Conservation (phyloP, 176 grass and related monocot species). For the Zoysia pacifica region DNA sequence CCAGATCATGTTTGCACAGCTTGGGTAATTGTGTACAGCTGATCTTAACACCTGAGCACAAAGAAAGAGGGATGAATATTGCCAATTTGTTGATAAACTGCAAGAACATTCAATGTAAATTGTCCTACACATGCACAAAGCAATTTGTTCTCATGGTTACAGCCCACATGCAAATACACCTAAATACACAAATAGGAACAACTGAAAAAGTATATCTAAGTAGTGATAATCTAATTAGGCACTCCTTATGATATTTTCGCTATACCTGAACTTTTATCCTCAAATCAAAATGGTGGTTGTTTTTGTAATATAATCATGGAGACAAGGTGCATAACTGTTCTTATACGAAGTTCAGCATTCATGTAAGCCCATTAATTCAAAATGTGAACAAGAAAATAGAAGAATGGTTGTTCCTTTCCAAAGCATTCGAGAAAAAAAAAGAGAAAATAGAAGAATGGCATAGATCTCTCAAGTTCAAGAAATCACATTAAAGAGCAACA, state of each 20-base stretch:
- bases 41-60: conserved; percentile 67
- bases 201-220: conserved; percentile 6
- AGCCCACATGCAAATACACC: neutral
- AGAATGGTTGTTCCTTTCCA: neutral
- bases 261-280: neutral
- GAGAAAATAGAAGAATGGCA: neutral
- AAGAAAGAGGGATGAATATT: conserved; percentile 32
- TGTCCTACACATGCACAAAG: neutral
- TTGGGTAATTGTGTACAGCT: conserved; percentile 83
- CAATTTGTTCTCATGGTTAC: conserved; percentile 15
- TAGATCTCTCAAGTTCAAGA: neutral
- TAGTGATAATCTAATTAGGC: conserved; percentile 10
- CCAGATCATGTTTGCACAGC: conserved; percentile 65
- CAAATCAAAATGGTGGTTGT: conserved; percentile 1
- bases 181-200: neutral
- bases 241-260: conserved; percentile 14
- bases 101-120: conserved; percentile 23
- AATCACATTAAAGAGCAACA: conserved; percentile 8
- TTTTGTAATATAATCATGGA: conserved; percentile 26
- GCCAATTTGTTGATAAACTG: neutral
- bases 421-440: too few species aligned
- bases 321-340: neutral
- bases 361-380: neutral
- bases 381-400: neutral
- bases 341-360: conserved; percentile 2